Evolutionary conservation across 352 stramenopile genomes (phyloP), one percentile per base, ranked within the genome.

Genomic region (Phytophthora crassamura): DNA sequence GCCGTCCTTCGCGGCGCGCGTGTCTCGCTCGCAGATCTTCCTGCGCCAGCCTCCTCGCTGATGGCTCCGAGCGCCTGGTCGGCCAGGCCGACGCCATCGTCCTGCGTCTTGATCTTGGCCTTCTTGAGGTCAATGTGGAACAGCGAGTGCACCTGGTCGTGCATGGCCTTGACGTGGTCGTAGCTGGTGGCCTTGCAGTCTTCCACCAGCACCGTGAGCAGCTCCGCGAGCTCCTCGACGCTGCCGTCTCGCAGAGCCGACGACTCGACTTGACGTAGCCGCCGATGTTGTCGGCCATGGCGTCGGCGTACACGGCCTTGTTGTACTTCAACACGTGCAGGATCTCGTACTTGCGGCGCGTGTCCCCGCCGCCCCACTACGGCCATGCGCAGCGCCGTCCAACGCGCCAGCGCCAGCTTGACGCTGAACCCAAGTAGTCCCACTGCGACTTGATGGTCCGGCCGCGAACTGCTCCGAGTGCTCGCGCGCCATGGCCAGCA

Each of bases 401-500:
- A 95, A 20, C 86, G 84, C 7, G 83, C 74, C 51, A 95, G 54
- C 63, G 77, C 77, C 54, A 94, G 64, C 74, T 93, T 94, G 15
- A 91, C 82, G 53, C 78, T 78, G 64, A 92, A 92, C 69, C 92
- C 86, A 94, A 94, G 60, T 89, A 89, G 45, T 92, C 84, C 86
- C 86, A 94, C 67, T 74, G 86, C 10, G 71, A 86, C 66, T 90
- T 88, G 61, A 88, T 83, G n/a, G 77, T 76, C 76, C 75, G 28
- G 54, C 74, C 35, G 56, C 48, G 57, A 87, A 90, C 41, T 75
- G 54, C 57, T 80, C 61, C 47, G 79, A 83, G 59, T 91, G 78
- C 54, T 82, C 78, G 22, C 59, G 81, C 53, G 80, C 79, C 35
- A 85, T 68, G 33, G 70, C n/a, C n/a, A n/a, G n/a, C n/a, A n/a